Percentiles rank a stretch among this genome's conserved stretches.
phyloP scores from a whole-genome alignment of 2,329 filamentous ascomycete genomes.

The Periconia sp. region DNA sequence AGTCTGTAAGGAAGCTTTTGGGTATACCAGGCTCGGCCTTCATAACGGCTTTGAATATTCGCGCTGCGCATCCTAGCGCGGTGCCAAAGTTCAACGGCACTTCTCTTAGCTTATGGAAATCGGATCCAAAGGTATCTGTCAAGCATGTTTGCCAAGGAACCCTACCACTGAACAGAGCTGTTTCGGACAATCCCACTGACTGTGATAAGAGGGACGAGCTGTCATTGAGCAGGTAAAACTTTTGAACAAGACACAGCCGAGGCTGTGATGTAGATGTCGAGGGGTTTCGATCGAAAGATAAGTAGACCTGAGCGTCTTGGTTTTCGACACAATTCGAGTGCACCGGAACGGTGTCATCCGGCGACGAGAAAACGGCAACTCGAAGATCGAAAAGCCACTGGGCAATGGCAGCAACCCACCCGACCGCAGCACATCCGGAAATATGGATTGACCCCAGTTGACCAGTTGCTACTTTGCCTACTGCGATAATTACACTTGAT shows the following conservation, averaged over 20 bases:
- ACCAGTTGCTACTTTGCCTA: neutral
- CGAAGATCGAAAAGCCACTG: constrained; percentile 5
- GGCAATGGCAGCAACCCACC: constrained; percentile 5
- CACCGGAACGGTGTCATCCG: too few species aligned
- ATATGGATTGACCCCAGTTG: constrained; percentile 4
- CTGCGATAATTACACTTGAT: neutral
- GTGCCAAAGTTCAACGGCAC: neutral
- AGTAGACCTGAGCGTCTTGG: too few species aligned
- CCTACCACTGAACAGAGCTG: neutral
- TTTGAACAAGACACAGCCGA: too few species aligned
- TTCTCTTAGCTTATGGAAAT: neutral
- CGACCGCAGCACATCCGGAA: neutral
- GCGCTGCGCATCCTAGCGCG: constrained; percentile 1
- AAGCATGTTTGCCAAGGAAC: constrained; percentile 1
- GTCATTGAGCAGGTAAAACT: too few species aligned
- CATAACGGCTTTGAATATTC: constrained; percentile 4
- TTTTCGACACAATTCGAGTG: too few species aligned
- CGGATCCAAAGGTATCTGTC: neutral
- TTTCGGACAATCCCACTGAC: too few species aligned
- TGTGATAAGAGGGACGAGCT: too few species aligned
- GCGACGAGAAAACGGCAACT: too few species aligned
- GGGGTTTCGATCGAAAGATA: too few species aligned
- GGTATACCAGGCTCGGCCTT: constrained; percentile 3
- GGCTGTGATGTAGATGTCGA: too few species aligned
- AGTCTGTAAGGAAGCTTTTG: neutral